These are phyloP conservation scores for Staphylotrichum tortipilum DNA, from an alignment of 495 filamentous ascomycete genomes.

Conservation along the genomic window DNA sequence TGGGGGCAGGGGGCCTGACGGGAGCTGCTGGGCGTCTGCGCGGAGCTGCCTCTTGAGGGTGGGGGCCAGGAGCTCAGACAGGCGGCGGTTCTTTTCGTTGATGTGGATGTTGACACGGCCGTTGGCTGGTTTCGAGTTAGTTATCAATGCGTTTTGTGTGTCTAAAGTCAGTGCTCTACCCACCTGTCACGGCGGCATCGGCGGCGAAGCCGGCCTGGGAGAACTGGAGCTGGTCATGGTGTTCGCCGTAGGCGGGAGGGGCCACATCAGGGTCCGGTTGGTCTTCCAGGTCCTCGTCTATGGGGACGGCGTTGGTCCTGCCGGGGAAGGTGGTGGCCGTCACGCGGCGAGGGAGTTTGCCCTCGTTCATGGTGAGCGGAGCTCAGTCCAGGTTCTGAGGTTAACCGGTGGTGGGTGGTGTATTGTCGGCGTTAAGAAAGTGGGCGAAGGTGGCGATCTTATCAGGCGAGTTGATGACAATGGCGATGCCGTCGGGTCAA, in stretches of 20 bases:
- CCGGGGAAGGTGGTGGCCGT: not conserved
- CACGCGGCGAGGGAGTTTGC: not conserved
- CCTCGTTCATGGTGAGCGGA: not conserved
- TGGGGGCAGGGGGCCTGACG: conserved; percentile 38
- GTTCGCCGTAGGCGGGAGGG: conserved; percentile 39
- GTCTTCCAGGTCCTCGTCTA: conserved; percentile 20
- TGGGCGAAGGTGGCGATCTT: too few relatives aligned
- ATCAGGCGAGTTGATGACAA: too few relatives aligned
- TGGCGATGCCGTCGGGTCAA: too few relatives aligned
- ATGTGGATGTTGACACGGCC: conserved; percentile 71
- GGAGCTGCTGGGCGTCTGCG: conserved; percentile 28
- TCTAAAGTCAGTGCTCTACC: too few relatives aligned
- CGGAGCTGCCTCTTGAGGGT: conserved; percentile 52
- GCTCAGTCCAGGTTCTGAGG: too few relatives aligned
- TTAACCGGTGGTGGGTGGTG: not conserved
- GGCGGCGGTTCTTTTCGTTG: conserved; percentile 51
- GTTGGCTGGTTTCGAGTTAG: conserved; percentile 41
- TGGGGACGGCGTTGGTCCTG: conserved; percentile 16
- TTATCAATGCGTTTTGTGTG: too few relatives aligned
- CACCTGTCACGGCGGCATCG: conserved; percentile 37
- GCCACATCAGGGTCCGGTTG: conserved; percentile 25
- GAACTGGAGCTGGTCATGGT: conserved; percentile 37
- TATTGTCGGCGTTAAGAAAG: not conserved
- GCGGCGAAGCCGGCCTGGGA: conserved; percentile 42
- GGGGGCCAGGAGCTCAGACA: conserved; percentile 59